A percentile compares a stretch with the other conserved stretches of the same genome.
Evolutionary conservation across 1,284 basidiomycete species (phyloP).

Genomic region (Grifola frondosa): DNA sequence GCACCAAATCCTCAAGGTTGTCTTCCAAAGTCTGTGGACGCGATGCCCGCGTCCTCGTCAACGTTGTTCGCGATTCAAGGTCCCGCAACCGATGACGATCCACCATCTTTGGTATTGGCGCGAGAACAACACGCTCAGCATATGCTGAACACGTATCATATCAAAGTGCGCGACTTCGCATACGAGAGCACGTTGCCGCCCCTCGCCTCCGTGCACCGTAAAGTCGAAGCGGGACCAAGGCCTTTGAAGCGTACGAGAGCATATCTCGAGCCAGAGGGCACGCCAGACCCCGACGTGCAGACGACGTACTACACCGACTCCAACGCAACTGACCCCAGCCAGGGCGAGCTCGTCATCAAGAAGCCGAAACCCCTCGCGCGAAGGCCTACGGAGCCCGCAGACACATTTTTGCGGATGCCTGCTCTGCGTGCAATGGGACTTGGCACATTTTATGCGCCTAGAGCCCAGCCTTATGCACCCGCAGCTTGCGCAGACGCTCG

Average conservation of each 20-base stretch:
- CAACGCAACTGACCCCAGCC: slow-evolving; percentile 13
- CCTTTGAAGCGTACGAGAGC: slow-evolving; percentile 39
- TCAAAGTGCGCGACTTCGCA: slow-evolving; percentile 73
- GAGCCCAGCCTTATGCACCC: too few species aligned
- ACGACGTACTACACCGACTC: slow-evolving; percentile 21
- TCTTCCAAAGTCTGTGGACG: slow-evolving; percentile 4
- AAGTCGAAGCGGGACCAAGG: slow-evolving; percentile 45
- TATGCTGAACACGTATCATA: slow-evolving; percentile 43
- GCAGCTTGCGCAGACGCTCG: not conserved
- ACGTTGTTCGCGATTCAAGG: too few species aligned
- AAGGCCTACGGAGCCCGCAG: slow-evolving; percentile 49
- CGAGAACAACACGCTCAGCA: slow-evolving; percentile 4
- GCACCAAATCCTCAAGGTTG: slow-evolving; percentile 6
- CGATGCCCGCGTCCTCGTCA: slow-evolving; percentile 7
- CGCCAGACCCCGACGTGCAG: slow-evolving; percentile 18
- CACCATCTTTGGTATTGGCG: slow-evolving; percentile 11
- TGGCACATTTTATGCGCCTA: too few species aligned
- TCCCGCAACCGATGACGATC: too few species aligned
- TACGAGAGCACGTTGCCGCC: slow-evolving; percentile 65
- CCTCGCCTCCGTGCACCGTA: slow-evolving; percentile 46
- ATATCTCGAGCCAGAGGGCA: slow-evolving; percentile 19
- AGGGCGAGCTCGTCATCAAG: slow-evolving; percentile 23
- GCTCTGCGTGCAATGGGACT: not conserved
- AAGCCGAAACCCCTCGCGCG: slow-evolving; percentile 39
- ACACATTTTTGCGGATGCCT: slow-evolving; percentile 13